Conservation (phyloP, 371 early-diverging fungal genomes). For the Ordospora colligata region DNA sequence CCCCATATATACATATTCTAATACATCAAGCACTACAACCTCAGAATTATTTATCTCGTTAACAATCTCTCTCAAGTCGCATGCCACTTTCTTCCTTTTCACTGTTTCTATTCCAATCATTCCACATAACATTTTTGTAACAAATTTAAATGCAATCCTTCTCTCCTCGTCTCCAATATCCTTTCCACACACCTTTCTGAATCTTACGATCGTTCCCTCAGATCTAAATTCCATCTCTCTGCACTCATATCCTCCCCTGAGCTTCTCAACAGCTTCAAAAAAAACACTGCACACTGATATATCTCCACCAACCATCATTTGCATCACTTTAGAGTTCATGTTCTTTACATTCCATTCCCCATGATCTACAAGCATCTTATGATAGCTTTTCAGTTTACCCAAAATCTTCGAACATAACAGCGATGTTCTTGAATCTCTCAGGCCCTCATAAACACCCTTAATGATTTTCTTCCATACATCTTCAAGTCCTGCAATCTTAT, state of each 20-base stretch:
- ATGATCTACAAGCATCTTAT: neutral
- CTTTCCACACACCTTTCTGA: neutral
- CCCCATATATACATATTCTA: neutral
- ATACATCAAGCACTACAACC: neutral
- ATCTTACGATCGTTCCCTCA: neutral
- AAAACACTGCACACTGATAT: neutral
- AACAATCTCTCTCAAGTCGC: neutral
- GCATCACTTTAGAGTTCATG: neutral
- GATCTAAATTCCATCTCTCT: neutral
- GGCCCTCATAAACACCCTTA: neutral
- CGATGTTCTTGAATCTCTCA: neutral
- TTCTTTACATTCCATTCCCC: neutral
- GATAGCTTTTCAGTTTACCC: slow-evolving; percentile 27
- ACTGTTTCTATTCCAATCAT: neutral
- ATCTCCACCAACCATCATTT: neutral
- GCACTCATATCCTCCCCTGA: neutral
- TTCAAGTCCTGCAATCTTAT: neutral
- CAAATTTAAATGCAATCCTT: neutral
- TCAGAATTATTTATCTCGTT: neutral
- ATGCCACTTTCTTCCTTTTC: neutral
- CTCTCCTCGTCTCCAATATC: neutral
- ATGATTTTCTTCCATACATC: neutral
- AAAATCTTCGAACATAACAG: slow-evolving; percentile 11
- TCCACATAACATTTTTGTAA: neutral
- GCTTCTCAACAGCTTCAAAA: neutral